A percentile compares a stretch with the other conserved stretches of the same genome.
Conservation (phyloP, 768 basidiomycete genomes). For the Leucocoprinus leucothites region DNA sequence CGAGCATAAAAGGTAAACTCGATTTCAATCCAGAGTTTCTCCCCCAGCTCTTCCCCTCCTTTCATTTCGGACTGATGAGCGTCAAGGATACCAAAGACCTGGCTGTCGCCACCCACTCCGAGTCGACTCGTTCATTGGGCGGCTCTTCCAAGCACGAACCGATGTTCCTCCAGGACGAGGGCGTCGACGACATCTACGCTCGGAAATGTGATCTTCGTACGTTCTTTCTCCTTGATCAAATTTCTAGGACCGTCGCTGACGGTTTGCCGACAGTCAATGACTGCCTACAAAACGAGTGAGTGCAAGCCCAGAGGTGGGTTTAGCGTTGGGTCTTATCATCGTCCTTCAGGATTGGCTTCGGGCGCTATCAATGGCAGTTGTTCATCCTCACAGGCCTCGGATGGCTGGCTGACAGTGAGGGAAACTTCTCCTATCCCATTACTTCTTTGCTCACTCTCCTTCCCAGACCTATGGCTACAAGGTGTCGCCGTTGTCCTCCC, state of each 20-base stretch:
- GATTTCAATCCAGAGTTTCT: not conserved
- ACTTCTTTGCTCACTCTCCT: not conserved
- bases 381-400: constrained; percentile 45
- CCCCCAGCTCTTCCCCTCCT: not conserved
- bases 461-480: constrained; percentile 41
- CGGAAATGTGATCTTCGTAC: constrained; percentile 8
- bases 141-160: not conserved
- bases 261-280: constrained; percentile 32
- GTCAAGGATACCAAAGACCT: not conserved
- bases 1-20: not conserved
- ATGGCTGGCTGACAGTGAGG: constrained; percentile 48
- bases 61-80: not conserved
- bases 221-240: not conserved
- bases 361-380: constrained; percentile 46
- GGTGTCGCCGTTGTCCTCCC: constrained; percentile 44
- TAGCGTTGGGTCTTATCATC: not conserved
- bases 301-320: constrained; percentile 6
- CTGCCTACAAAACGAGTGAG: constrained; percentile 44
- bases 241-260: not conserved
- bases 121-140: not conserved
- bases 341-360: constrained; percentile 41
- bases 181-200: constrained; percentile 7
- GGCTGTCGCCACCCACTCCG: not conserved
- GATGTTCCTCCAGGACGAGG: not conserved
- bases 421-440: not conserved